A percentile compares a stretch with the other conserved stretches of the same genome.
Conservation (phyloP, 345 rosid genomes). For the Citrus mangshanensis region DNA sequence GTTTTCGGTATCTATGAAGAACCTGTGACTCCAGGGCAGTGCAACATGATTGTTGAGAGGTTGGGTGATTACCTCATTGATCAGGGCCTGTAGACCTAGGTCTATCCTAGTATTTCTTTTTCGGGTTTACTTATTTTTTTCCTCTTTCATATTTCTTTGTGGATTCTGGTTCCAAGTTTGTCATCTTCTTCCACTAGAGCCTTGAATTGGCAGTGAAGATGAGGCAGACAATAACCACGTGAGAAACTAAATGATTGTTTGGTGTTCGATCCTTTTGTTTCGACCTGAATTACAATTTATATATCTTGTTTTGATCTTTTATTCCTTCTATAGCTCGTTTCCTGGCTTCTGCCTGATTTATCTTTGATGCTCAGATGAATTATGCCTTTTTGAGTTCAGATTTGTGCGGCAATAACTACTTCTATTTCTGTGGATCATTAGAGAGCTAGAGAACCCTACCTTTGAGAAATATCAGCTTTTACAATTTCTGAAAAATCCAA, state of each 20-base stretch:
- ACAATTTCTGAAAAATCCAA: too few species aligned
- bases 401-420: too few species aligned
- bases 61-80: slow-evolving; percentile 80
- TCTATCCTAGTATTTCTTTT: slow-evolving; percentile 6
- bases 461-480: too few species aligned
- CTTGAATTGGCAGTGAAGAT: slow-evolving; percentile 20
- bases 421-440: too few species aligned
- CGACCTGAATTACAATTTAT: background rate
- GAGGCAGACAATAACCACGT: slow-evolving; percentile 29
- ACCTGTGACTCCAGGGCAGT: slow-evolving; percentile 81
- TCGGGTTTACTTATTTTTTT: background rate
- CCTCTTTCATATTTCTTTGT: background rate
- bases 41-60: slow-evolving; percentile 93
- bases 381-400: background rate
- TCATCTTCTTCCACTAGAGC: slow-evolving; percentile 18
- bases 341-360: background rate
- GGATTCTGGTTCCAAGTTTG: slow-evolving; percentile 19
- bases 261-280: slow-evolving; percentile 19
- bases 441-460: too few species aligned
- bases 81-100: slow-evolving; percentile 52
- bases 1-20: slow-evolving; percentile 71
- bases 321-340: too few species aligned
- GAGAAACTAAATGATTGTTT: slow-evolving; percentile 21
- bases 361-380: background rate
- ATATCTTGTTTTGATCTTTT: background rate